These are phyloP conservation scores for Nemania serpens DNA, from an alignment of 2,329 filamentous ascomycete genomes.

Conservation along the genomic window DNA sequence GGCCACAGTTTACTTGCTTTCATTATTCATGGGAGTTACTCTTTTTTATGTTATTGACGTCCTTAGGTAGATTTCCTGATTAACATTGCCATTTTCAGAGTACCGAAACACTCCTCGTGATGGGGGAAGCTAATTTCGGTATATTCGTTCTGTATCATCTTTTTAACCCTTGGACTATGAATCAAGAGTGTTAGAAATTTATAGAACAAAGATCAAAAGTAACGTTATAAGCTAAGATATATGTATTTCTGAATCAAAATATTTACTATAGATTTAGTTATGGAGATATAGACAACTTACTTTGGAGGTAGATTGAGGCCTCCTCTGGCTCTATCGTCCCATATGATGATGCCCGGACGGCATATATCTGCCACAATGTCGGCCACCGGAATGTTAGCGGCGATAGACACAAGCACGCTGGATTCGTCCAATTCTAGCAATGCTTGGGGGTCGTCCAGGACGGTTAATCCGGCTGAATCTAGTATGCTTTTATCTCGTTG, in stretches of 20 bases:
- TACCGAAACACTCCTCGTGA: background rate
- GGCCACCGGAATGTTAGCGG: constrained; percentile 20
- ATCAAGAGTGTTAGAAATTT: background rate
- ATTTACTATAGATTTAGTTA: background rate
- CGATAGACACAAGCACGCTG: constrained; percentile 28
- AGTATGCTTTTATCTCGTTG: constrained; percentile 25
- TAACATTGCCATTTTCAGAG: background rate
- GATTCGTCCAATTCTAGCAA: constrained; percentile 26
- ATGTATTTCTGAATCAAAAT: too few species aligned
- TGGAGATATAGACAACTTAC: background rate
- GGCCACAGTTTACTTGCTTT: too few species aligned
- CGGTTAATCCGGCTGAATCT: constrained; percentile 18
- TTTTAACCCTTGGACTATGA: background rate
- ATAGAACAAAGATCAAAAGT: too few species aligned
- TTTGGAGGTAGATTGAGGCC: too few species aligned
- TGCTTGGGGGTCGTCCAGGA: constrained; percentile 30
- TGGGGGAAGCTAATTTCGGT: background rate
- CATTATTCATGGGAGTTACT: too few species aligned
- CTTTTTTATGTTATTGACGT: too few species aligned
- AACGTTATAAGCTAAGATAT: too few species aligned
- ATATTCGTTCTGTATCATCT: background rate
- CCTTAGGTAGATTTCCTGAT: too few species aligned
- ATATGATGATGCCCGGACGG: background rate
- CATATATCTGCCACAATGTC: constrained; percentile 31
- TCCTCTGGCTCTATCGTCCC: background rate